Evolutionary conservation across 176 grass and related monocot species (phyloP).

Genomic region (Oropetium thomaeum): DNA sequence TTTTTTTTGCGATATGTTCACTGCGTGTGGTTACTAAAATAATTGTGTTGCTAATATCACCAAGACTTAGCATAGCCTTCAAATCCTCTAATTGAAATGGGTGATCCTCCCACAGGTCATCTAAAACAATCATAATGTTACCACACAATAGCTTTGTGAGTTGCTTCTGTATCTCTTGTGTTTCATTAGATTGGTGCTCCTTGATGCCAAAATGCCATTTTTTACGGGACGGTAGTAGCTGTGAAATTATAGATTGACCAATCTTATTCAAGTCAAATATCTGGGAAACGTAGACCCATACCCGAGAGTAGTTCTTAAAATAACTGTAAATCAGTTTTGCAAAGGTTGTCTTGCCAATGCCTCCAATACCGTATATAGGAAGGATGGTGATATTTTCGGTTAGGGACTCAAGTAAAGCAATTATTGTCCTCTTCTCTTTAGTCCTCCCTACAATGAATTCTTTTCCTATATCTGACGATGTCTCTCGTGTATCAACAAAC

Average conservation of each 20-base stretch:
- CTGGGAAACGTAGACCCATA: conserved; percentile 15
- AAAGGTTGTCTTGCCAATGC: conserved; percentile 20
- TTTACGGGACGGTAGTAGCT: no score
- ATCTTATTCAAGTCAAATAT: conserved; percentile 6
- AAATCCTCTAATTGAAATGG: neutral
- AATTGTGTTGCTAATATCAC: neutral
- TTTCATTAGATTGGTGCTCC: no score
- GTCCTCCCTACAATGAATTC: neutral
- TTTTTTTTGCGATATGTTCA: neutral
- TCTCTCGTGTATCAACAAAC: neutral
- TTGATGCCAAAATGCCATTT: no score
- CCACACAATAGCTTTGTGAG: no score
- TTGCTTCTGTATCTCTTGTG: no score
- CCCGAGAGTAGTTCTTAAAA: neutral
- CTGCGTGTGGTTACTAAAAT: neutral
- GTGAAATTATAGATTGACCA: neutral
- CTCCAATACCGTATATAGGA: conserved; percentile 17
- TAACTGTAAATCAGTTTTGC: conserved; percentile 22
- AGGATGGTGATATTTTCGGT: neutral
- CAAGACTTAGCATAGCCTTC: neutral
- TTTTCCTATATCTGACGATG: neutral
- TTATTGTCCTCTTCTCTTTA: neutral
- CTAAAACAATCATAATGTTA: conserved; percentile 24
- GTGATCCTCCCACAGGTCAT: conserved; percentile 28
- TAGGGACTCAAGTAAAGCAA: neutral